Conservation (phyloP, 2,329 filamentous ascomycete species). For the Stagonosporopsis vannaccii region DNA sequence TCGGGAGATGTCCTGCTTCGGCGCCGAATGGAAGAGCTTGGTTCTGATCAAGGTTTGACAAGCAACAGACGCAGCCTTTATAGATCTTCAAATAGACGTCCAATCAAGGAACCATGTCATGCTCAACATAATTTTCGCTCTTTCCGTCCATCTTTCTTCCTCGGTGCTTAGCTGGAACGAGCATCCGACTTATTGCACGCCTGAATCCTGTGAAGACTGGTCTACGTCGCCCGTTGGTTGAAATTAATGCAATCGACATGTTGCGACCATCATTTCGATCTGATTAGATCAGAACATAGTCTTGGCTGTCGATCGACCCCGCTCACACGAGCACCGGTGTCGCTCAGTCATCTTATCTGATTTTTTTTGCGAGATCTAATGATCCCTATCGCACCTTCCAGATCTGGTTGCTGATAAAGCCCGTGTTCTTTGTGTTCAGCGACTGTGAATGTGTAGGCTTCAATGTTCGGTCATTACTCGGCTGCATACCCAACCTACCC, state of each 20-base stretch:
- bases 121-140: neutral
- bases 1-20: neutral
- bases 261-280: neutral
- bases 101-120: neutral
- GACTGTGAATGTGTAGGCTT: too few species aligned
- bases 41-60: neutral
- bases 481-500: too few species aligned
- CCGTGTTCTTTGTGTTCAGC: too few species aligned
- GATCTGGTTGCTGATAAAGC: neutral
- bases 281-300: neutral
- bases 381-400: neutral
- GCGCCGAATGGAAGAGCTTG: neutral
- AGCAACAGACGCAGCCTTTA: neutral
- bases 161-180: too few species aligned
- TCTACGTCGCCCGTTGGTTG: neutral
- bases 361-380: neutral
- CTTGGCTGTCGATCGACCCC: neutral
- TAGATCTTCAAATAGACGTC: neutral
- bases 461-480: too few species aligned
- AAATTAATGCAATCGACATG: neutral
- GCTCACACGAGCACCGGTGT: neutral
- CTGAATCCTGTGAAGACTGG: neutral
- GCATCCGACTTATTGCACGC: neutral
- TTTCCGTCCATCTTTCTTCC: neutral
- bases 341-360: constrained; percentile 4